These are phyloP conservation scores for Diaporthe nobilis DNA, from an alignment of 2,329 filamentous ascomycete genomes.

Conservation along the genomic window DNA sequence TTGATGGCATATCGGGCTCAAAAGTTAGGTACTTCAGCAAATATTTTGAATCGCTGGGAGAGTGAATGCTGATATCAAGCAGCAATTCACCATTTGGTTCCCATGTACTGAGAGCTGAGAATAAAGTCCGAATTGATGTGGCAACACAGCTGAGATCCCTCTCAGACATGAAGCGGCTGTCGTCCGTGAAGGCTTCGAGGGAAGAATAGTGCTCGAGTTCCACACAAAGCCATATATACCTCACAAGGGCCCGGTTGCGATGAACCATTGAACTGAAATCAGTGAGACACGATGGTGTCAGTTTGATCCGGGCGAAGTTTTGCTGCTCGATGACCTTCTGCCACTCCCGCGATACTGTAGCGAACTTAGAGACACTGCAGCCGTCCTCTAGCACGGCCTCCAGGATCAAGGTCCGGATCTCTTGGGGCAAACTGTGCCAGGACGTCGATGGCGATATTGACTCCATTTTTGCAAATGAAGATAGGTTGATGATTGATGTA, in stretches of 20 bases:
- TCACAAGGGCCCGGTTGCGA: conserved; percentile 48
- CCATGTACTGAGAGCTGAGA: conserved; percentile 49
- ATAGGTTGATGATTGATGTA: background rate
- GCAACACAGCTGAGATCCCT: conserved; percentile 40
- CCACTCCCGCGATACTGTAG: conserved; percentile 51
- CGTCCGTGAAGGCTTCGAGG: conserved; percentile 33
- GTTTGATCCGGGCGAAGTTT: conserved; percentile 50
- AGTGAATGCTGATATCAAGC: conserved; percentile 10
- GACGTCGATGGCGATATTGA: background rate
- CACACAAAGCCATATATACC: conserved; percentile 50
- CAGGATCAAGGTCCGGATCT: conserved; percentile 47
- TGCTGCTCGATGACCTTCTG: conserved; percentile 48
- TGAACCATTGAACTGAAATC: conserved; percentile 48
- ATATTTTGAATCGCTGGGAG: background rate
- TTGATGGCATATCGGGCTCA: background rate
- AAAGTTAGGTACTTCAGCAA: background rate
- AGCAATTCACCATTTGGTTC: conserved; percentile 38
- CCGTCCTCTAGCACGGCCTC: conserved; percentile 44
- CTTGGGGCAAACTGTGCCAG: conserved; percentile 44
- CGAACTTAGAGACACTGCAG: conserved; percentile 44
- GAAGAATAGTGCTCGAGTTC: conserved; percentile 51
- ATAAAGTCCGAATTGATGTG: conserved; percentile 43
- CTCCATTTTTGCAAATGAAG: background rate
- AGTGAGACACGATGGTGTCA: conserved; percentile 48
- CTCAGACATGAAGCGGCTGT: conserved; percentile 42